Conservation (phyloP, 2,329 filamentous ascomycete genomes). For the Penicillium sp. region DNA sequence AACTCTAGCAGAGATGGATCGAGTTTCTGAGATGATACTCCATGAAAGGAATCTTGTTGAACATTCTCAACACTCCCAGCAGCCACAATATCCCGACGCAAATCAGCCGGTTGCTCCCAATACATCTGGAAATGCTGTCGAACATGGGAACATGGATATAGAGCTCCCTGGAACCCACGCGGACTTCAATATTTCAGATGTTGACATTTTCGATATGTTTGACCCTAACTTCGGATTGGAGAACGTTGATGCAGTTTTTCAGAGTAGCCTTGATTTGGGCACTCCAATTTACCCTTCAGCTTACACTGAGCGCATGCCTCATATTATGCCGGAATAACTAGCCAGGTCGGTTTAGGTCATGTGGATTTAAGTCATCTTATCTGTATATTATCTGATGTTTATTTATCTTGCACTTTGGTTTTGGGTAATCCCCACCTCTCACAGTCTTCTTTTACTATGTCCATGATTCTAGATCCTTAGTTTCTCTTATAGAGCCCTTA, state of each 20-base stretch:
- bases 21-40: background rate
- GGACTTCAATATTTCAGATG: background rate
- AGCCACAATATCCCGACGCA: too few relatives aligned
- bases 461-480: too few relatives aligned
- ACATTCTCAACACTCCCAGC: too few relatives aligned
- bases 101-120: too few relatives aligned
- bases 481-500: too few relatives aligned
- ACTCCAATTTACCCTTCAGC: background rate
- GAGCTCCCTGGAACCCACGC: background rate
- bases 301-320: background rate
- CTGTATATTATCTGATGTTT: too few relatives aligned
- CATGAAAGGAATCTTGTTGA: background rate
- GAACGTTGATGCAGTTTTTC: slow-evolving; percentile 5
- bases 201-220: slow-evolving; percentile 6
- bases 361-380: too few relatives aligned
- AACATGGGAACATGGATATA: background rate
- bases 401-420: too few relatives aligned
- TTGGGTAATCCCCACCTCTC: too few relatives aligned
- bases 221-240: slow-evolving; percentile 8
- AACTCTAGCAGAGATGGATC: slow-evolving; percentile 4
- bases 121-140: background rate
- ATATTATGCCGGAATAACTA: too few relatives aligned
- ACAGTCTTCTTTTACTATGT: too few relatives aligned
- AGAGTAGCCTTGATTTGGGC: slow-evolving; percentile 4
- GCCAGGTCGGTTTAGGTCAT: too few relatives aligned